Conservation (phyloP, 805 yeast genomes). For the Grigorovia humatica region DNA sequence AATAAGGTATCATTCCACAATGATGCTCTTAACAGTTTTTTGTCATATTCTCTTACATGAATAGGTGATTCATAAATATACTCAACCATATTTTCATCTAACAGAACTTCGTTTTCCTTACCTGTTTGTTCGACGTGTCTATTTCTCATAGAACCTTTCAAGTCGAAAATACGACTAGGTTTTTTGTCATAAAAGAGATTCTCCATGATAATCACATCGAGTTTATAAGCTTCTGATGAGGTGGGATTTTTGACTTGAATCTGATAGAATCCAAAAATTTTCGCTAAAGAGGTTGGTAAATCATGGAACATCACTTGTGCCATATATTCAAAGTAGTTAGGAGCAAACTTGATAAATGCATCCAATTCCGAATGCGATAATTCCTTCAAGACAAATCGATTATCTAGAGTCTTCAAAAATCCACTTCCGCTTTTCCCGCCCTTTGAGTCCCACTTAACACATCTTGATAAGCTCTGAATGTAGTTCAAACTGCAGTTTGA, state of each 20-base stretch:
- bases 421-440: constrained; percentile 98
- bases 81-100: constrained; percentile 98
- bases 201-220: constrained; percentile 94
- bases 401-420: constrained; percentile 84
- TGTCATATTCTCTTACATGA: constrained; percentile 86
- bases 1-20: constrained; percentile 92
- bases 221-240: constrained; percentile 56
- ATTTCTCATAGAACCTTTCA: constrained; percentile 96
- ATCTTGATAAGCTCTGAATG: constrained; percentile 82
- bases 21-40: constrained; percentile 74
- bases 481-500: constrained; percentile 70
- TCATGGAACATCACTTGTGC: constrained; percentile 92
- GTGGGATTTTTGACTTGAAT: constrained; percentile 74
- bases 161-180: constrained; percentile 79
- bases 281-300: constrained; percentile 87
- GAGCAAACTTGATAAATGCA: constrained; percentile 90
- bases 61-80: constrained; percentile 93
- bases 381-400: constrained; percentile 82
- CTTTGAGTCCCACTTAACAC: constrained; percentile 89
- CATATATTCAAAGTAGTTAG: constrained; percentile 92
- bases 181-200: constrained; percentile 78
- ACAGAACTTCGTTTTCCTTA: constrained; percentile 80
- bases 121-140: constrained; percentile 96
- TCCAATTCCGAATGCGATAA: constrained; percentile 81
- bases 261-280: constrained; percentile 92